Evolutionary conservation across 208 protist species (phyloP).

Genomic region (Trypanosoma congolense): DNA sequence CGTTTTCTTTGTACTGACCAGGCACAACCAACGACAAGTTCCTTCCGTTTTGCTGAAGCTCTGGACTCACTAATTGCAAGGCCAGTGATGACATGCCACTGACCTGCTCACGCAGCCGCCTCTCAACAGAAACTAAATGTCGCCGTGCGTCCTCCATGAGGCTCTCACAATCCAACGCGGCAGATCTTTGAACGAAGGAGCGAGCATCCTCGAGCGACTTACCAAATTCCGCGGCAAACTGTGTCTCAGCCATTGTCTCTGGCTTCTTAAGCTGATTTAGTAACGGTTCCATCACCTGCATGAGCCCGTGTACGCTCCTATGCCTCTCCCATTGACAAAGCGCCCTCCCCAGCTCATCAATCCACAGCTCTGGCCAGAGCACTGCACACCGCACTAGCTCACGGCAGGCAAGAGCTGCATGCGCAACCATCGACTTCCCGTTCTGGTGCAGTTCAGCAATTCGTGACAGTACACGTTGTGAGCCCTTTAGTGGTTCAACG

Average conservation of each 20-base stretch:
- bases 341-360: conserved; percentile 95
- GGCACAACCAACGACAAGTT: conserved; percentile 97
- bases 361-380: conserved; percentile 95
- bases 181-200: conserved; percentile 79
- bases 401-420: conserved; percentile 93
- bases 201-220: conserved; percentile 53
- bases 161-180: conserved; percentile 53
- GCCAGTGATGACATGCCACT: conserved; percentile 93
- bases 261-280: conserved; percentile 89
- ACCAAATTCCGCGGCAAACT: conserved; percentile 90
- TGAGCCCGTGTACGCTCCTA: conserved; percentile 91
- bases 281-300: conserved; percentile 91
- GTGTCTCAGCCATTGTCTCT: conserved; percentile 93
- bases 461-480: conserved; percentile 69
- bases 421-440: conserved; percentile 87
- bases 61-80: conserved; percentile 93
- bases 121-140: conserved; percentile 94
- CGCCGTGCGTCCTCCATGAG: conserved; percentile 96
- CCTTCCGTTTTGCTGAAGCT: conserved; percentile 74
- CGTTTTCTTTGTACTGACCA: conserved; percentile 92
- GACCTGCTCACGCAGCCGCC: conserved; percentile 94
- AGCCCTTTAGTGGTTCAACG: conserved; percentile 57
- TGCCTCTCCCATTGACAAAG: conserved; percentile 94
- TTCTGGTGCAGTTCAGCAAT: conserved; percentile 82
- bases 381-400: conserved; percentile 99